phyloP scores from a whole-genome alignment of 1,284 basidiomycete genomes.

The Pyrrhoderma lamaoense region DNA sequence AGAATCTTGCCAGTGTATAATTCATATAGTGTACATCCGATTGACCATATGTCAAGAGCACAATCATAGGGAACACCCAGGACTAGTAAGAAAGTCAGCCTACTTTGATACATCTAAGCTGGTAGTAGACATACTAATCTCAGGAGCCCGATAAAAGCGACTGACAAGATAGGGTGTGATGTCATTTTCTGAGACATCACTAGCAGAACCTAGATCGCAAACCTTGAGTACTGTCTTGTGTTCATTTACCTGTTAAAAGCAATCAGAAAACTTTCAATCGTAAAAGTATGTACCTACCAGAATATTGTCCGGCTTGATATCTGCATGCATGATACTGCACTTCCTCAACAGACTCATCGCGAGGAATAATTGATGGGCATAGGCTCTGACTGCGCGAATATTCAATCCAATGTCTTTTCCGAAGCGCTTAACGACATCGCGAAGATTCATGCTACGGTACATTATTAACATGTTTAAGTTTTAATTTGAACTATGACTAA shows the following conservation, averaged over 20 bases:
- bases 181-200: conserved; percentile 89
- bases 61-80: conserved; percentile 93
- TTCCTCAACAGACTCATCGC: conserved; percentile 82
- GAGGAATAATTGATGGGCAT: conserved; percentile 93
- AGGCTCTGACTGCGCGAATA: conserved; percentile 93
- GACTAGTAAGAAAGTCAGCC: conserved; percentile 43
- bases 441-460: conserved; percentile 82
- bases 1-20: conserved; percentile 98
- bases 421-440: conserved; percentile 97
- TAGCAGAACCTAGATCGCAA: conserved; percentile 94
- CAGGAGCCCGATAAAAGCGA: conserved; percentile 96
- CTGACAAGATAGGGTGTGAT: conserved; percentile 98
- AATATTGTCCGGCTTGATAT: conserved; percentile 97
- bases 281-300: conserved; percentile 46
- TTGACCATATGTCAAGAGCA: conserved; percentile 93
- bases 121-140: conserved; percentile 74
- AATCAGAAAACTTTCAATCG: conserved; percentile 10
- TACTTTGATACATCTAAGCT: not conserved
- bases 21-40: conserved; percentile 97
- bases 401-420: conserved; percentile 98
- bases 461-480: not conserved
- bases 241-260: conserved; percentile 72
- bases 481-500: conserved; percentile 29
- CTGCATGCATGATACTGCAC: conserved; percentile 92
- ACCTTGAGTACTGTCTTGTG: conserved; percentile 91